Conservation (phyloP, 768 basidiomycete species). For the Boletus reticuloceps region DNA sequence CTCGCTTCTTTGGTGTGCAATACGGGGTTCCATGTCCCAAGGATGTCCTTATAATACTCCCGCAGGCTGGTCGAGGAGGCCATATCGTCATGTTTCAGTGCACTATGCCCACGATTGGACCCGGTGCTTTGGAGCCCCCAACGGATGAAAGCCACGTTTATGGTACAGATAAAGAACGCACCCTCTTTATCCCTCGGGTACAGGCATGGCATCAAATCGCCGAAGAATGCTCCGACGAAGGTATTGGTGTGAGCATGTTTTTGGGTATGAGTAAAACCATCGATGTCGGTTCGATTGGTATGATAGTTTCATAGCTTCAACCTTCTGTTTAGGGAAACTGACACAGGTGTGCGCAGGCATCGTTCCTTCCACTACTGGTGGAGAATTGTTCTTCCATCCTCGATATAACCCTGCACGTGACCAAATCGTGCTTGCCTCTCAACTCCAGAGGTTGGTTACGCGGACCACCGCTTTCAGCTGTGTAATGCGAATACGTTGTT, state of each 20-base stretch:
- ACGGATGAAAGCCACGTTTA: conserved; percentile 64
- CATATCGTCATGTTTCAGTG: conserved; percentile 73
- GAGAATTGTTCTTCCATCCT: conserved; percentile 90
- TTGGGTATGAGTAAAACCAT: conserved; percentile 75
- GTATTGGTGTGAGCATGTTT: conserved; percentile 89
- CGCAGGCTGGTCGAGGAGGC: conserved; percentile 67
- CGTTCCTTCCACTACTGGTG: conserved; percentile 75
- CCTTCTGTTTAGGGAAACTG: conserved; percentile 3
- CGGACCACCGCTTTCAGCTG: conserved; percentile 80
- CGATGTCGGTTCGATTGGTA: conserved; percentile 86
- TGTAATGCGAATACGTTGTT: conserved; percentile 77
- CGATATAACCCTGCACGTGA: conserved; percentile 77
- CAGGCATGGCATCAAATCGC: conserved; percentile 78
- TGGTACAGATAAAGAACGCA: conserved; percentile 84
- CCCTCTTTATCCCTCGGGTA: conserved; percentile 76
- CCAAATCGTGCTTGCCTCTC: conserved; percentile 61
- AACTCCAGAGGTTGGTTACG: conserved; percentile 64
- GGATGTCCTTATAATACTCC: conserved; percentile 7
- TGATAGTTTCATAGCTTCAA: conserved; percentile 13
- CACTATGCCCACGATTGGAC: conserved; percentile 66
- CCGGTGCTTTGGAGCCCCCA: conserved; percentile 61
- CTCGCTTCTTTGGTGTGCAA: conserved; percentile 67
- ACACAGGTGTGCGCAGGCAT: conserved; percentile 41
- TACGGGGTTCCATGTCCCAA: conserved; percentile 11
- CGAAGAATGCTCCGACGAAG: conserved; percentile 85